A percentile compares a stretch with the other conserved stretches of the same genome.
These are phyloP conservation scores for Pleurotus eryngii DNA, from an alignment of 768 basidiomycete species.

Conservation along the genomic window DNA sequence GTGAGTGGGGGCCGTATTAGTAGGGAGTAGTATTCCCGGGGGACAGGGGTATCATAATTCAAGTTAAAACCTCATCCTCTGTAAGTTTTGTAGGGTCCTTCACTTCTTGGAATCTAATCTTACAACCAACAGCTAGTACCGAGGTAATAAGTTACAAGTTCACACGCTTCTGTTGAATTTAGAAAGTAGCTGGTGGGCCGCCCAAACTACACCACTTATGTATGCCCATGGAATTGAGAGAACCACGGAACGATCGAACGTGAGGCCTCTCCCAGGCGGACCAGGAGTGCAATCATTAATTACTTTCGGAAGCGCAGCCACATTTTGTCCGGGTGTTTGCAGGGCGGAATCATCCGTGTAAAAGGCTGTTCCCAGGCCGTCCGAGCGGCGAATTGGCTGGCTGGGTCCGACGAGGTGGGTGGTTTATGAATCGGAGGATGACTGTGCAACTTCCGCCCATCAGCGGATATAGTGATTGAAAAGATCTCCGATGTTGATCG, in stretches of 20 bases:
- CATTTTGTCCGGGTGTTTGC: too few relatives aligned
- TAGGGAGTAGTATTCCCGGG: too few relatives aligned
- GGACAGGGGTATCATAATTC: too few relatives aligned
- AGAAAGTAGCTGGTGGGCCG: background rate
- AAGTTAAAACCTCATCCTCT: too few relatives aligned
- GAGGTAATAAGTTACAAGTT: background rate
- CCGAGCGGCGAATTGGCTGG: background rate
- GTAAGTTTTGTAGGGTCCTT: too few relatives aligned
- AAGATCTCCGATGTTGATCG: too few relatives aligned
- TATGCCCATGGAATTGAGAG: constrained; percentile 6
- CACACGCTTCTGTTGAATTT: background rate
- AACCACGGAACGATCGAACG: constrained; percentile 4
- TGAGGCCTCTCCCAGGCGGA: background rate
- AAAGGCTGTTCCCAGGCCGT: constrained; percentile 1
- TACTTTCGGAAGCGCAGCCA: background rate
- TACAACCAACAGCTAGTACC: too few relatives aligned
- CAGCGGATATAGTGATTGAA: background rate
- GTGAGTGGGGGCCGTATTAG: too few relatives aligned
- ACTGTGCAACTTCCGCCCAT: background rate
- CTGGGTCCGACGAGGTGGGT: background rate
- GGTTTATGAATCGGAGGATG: background rate
- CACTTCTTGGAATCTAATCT: too few relatives aligned
- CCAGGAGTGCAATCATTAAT: background rate
- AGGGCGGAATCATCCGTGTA: background rate
- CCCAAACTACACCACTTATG: background rate